Evolutionary conservation across 2,329 filamentous ascomycete genomes (phyloP).

Genomic region (Cylindrodendrum hubeiense): DNA sequence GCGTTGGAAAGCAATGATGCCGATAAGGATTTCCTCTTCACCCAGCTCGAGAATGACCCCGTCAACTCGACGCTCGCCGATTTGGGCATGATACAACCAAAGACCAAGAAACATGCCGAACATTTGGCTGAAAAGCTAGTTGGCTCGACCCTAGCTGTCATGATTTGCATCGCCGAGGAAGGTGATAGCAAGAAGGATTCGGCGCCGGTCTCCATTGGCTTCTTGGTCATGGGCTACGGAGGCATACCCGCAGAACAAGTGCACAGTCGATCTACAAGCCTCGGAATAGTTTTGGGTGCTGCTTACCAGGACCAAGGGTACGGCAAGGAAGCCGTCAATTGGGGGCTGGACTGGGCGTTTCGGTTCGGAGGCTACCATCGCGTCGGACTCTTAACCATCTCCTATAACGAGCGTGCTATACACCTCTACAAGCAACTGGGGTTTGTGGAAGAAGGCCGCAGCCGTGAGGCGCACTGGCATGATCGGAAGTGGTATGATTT

Average conservation of each 20-base stretch:
- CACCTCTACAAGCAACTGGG: conserved; percentile 59
- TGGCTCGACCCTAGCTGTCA: background rate
- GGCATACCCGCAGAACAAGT: background rate
- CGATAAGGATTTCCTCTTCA: background rate
- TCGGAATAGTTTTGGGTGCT: conserved; percentile 53
- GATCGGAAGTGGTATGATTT: conserved; percentile 56
- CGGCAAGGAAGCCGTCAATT: conserved; percentile 60
- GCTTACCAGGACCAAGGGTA: conserved; percentile 56
- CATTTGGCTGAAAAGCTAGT: background rate
- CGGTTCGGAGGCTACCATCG: conserved; percentile 57
- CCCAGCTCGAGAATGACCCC: background rate
- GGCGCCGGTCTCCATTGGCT: background rate
- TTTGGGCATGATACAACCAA: background rate
- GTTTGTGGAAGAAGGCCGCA: conserved; percentile 57
- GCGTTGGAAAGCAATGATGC: background rate
- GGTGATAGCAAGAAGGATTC: background rate
- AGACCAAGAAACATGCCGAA: background rate
- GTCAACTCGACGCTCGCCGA: background rate
- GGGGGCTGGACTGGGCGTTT: conserved; percentile 62
- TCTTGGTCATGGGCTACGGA: background rate
- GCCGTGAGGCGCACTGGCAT: conserved; percentile 56
- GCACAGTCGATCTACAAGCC: background rate
- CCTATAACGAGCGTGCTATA: conserved; percentile 57
- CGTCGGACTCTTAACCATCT: conserved; percentile 54
- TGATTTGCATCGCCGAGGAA: background rate